A percentile compares a stretch with the other conserved stretches of the same genome.
Evolutionary conservation across 179 eudicot species (phyloP).

Genomic region (Actinidia polygama): DNA sequence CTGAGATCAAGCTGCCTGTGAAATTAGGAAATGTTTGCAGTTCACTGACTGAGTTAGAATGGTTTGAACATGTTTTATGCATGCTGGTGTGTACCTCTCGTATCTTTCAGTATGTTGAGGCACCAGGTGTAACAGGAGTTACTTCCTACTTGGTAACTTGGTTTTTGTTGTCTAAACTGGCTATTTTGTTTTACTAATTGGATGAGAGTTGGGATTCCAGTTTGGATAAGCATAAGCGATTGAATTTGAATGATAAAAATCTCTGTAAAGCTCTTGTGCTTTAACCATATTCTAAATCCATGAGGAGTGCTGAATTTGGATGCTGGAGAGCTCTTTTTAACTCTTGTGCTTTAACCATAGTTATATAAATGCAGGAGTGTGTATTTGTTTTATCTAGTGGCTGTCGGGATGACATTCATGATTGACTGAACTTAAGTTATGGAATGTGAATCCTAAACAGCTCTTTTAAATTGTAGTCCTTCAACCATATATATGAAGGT

Average conservation of each 20-base stretch:
- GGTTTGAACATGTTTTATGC: constrained; percentile 2
- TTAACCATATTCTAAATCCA: neutral
- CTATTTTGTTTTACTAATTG: neutral
- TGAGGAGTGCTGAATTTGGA: neutral
- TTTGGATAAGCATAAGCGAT: neutral
- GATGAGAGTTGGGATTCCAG: neutral
- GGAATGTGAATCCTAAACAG: constrained; percentile 14
- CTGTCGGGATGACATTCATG: neutral
- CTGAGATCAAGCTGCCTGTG: neutral
- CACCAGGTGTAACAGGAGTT: neutral
- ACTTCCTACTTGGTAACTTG: neutral
- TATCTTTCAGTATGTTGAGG: neutral
- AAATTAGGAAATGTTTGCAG: neutral
- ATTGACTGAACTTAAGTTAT: neutral
- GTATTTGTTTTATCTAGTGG: too few relatives aligned
- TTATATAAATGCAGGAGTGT: too few relatives aligned
- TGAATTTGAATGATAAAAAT: neutral
- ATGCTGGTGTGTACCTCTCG: too few relatives aligned
- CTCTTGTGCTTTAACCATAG: neutral
- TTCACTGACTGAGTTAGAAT: neutral
- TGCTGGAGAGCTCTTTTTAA: constrained; percentile 1
- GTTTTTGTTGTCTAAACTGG: neutral
- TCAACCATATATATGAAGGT: constrained; percentile 3
- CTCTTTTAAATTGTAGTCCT: neutral
- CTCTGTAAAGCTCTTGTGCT: neutral